Evolutionary conservation across 139 green algal species (phyloP).

Genomic region (Chlorella sp.): DNA sequence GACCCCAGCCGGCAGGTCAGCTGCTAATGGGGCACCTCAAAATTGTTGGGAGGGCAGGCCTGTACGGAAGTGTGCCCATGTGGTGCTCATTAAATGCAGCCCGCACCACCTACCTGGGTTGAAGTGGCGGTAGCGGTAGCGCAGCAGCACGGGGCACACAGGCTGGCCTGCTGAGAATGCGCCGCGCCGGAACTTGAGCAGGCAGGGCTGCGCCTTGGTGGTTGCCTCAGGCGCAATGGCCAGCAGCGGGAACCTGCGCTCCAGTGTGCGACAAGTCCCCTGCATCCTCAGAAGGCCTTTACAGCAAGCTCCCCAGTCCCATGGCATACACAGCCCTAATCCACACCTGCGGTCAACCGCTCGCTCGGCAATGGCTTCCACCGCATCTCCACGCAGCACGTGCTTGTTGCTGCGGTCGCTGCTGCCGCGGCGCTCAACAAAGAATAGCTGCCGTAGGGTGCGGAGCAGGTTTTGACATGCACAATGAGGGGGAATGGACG

Average conservation of each 20-base stretch:
- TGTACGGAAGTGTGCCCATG: too few species aligned
- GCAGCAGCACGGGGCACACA: constrained; percentile 58
- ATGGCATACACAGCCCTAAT: too few species aligned
- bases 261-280: too few species aligned
- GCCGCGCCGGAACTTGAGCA: constrained; percentile 60
- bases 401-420: constrained; percentile 43
- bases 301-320: too few species aligned
- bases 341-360: constrained; percentile 44
- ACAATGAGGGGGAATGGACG: too few species aligned
- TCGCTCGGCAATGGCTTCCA: constrained; percentile 34
- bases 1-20: too few species aligned
- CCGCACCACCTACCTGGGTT: constrained; percentile 34
- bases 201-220: constrained; percentile 55
- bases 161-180: constrained; percentile 54
- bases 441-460: constrained; percentile 56
- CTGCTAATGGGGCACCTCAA: too few species aligned
- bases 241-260: constrained; percentile 60
- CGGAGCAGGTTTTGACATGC: background rate
- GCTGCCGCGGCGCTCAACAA: constrained; percentile 50
- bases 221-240: constrained; percentile 61
- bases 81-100: too few species aligned
- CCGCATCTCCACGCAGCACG: constrained; percentile 10
- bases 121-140: constrained; percentile 51
- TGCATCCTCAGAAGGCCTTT: too few species aligned
- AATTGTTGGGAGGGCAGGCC: too few species aligned